Evolutionary conservation across 1,284 basidiomycete genomes (phyloP), one percentile per base, ranked within the genome.

Genomic region (Ganoderma resinaceum): DNA sequence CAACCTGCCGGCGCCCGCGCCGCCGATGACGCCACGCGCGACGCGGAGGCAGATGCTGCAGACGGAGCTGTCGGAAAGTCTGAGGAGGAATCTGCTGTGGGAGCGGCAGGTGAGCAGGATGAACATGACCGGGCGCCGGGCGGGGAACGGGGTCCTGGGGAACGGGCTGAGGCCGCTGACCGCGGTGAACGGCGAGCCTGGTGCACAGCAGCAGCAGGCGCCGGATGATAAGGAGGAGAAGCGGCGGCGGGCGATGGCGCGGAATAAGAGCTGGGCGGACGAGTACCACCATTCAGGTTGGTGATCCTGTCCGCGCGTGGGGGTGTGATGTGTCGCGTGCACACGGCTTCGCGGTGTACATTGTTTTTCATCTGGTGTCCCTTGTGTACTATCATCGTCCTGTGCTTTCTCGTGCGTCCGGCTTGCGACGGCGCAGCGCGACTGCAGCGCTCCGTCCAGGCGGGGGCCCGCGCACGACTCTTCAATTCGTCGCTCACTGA

Each of bases 81-180:
- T 97, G 69, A 84, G 95, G 26, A 84, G 92, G 61, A 94, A 96
- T 75, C 77, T 97, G 72, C 80, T 97, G 6, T 96, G 95, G 95
- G 93, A 95, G 77, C 87, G 95, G 14, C 90, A 91, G 74, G 85
- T 90, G 57, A 89, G 85, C 79, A 86, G 86, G 72, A 82, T 83
- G 26, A 86, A 84, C 57, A 79, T 85, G 49, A 80, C 80, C 61
- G 83, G 81, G 64, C 76, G 81, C 55, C 78, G 74, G 78, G 72
- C 31, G 20, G 43, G 43, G 20, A n/a, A n/a, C n/a, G 72, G 80
- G 63, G 76, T 77, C 60, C 74, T 81, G 46, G 69, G 79, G 38
- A 72, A 78, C 33, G 82, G 80, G 16, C 70, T 85, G 68, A 79
- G 82, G 63, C 85, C 87, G 6, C 72, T 86, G 71, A 84, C 84